Percentiles rank a stretch among this genome's conserved stretches.
These are phyloP conservation scores for Epichloe uncinata DNA, from an alignment of 2,329 filamentous ascomycete species.

Conservation along the genomic window DNA sequence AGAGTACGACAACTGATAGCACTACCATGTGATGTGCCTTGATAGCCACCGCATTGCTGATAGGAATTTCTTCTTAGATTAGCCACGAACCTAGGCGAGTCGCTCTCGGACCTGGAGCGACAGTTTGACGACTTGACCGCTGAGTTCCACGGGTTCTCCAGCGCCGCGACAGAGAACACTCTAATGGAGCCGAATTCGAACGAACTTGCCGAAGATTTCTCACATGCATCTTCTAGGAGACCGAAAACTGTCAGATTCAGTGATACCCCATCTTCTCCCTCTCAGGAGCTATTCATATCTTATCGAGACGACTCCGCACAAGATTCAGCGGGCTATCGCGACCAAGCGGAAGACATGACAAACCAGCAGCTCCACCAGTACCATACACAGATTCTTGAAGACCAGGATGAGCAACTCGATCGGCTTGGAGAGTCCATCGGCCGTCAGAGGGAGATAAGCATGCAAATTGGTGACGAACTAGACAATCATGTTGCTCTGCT, in stretches of 20 bases:
- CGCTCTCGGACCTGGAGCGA: constrained; percentile 53
- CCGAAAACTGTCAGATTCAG: constrained; percentile 79
- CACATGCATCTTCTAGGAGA: constrained; percentile 39
- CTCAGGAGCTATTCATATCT: constrained; percentile 34
- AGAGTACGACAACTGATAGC: constrained; percentile 26
- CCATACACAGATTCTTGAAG: constrained; percentile 65
- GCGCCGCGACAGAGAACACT: constrained; percentile 33
- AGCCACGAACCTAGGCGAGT: constrained; percentile 41
- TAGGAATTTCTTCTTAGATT: constrained; percentile 22
- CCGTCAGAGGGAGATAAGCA: constrained; percentile 80
- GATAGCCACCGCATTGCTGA: constrained; percentile 2
- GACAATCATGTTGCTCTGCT: constrained; percentile 81
- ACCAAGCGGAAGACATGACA: constrained; percentile 46
- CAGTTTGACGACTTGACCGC: constrained; percentile 66
- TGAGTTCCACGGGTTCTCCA: constrained; percentile 62
- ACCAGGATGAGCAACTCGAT: constrained; percentile 93
- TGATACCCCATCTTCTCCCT: constrained; percentile 39
- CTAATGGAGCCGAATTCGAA: constrained; percentile 52
- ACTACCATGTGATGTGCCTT: not conserved
- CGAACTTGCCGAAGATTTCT: constrained; percentile 48
- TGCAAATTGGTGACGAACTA: constrained; percentile 92
- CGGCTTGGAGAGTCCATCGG: constrained; percentile 72
- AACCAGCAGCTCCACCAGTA: constrained; percentile 83
- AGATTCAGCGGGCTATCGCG: constrained; percentile 42
- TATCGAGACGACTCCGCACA: constrained; percentile 57